phyloP scores from a whole-genome alignment of 495 filamentous ascomycete species.

The Lindgomyces ingoldianus region DNA sequence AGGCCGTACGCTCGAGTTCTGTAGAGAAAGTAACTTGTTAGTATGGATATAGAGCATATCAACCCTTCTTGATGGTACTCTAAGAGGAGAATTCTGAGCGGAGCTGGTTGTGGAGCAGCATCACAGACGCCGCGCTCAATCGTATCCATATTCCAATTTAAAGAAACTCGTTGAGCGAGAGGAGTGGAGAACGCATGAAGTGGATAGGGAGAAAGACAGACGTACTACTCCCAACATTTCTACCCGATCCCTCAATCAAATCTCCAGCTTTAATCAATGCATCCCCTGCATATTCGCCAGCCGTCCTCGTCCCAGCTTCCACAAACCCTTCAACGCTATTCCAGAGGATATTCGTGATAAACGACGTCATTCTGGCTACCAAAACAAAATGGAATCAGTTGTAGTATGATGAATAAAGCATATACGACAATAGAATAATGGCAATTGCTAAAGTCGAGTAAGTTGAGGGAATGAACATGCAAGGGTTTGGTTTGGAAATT shows the following conservation, averaged over 20 bases:
- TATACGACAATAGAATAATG: not conserved
- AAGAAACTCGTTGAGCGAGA: too few species aligned
- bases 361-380: slow-evolving; percentile 15
- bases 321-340: slow-evolving; percentile 37
- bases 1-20: slow-evolving; percentile 32
- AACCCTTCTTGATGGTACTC: too few species aligned
- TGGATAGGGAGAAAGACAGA: not conserved
- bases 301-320: slow-evolving; percentile 33
- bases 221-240: slow-evolving; percentile 29
- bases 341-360: slow-evolving; percentile 33
- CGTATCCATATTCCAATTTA: too few species aligned
- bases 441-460: not conserved
- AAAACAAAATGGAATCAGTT: too few species aligned
- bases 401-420: too few species aligned
- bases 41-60: too few species aligned
- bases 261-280: slow-evolving; percentile 37
- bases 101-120: too few species aligned
- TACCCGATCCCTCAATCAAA: slow-evolving; percentile 29
- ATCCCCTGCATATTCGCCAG: slow-evolving; percentile 35
- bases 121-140: too few species aligned
- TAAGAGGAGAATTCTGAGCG: too few species aligned
- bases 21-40: too few species aligned
- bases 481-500: not conserved
- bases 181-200: too few species aligned
- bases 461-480: not conserved